A percentile compares a stretch with the other conserved stretches of the same genome.
phyloP scores from a whole-genome alignment of 192 early-diverging fungal genomes.

The Linnemannia hyalina region DNA sequence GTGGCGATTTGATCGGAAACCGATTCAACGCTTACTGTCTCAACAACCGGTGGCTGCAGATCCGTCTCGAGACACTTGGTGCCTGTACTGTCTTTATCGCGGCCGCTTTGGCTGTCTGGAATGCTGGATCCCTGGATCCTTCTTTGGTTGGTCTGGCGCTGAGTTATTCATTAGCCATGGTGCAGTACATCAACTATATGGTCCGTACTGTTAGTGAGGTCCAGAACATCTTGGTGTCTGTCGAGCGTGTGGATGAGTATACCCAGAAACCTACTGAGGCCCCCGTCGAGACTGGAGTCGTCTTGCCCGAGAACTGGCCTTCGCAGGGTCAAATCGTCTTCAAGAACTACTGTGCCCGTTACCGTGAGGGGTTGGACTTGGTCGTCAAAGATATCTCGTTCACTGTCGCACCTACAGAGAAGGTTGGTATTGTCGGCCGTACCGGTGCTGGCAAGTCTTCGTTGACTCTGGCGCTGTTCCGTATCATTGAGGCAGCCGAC shows the following conservation, averaged over 20 bases:
- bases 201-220: constrained; percentile 76
- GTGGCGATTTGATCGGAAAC: constrained; percentile 17
- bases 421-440: constrained; percentile 82
- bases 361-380: constrained; percentile 82
- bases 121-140: constrained; percentile 67
- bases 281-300: constrained; percentile 69
- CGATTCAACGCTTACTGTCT: constrained; percentile 49
- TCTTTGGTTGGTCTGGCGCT: constrained; percentile 88
- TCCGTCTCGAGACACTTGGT: constrained; percentile 77
- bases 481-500: constrained; percentile 60
- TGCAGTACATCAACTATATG: constrained; percentile 76
- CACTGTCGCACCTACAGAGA: constrained; percentile 53
- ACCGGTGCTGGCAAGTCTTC: constrained; percentile 65
- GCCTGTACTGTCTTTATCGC: constrained; percentile 72
- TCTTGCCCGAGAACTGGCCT: constrained; percentile 77
- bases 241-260: constrained; percentile 88
- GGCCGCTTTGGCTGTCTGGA: constrained; percentile 67
- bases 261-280: constrained; percentile 84
- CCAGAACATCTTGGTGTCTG: constrained; percentile 83
- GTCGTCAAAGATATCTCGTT: constrained; percentile 80
- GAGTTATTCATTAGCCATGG: constrained; percentile 83
- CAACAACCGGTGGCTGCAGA: constrained; percentile 73
- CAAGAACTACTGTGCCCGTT: constrained; percentile 80
- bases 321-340: constrained; percentile 79
- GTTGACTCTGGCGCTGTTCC: constrained; percentile 64